Base-by-base conservation (phyloP, 2,329 filamentous ascomycete genomes). In the Anisogramma anomala region DNA sequence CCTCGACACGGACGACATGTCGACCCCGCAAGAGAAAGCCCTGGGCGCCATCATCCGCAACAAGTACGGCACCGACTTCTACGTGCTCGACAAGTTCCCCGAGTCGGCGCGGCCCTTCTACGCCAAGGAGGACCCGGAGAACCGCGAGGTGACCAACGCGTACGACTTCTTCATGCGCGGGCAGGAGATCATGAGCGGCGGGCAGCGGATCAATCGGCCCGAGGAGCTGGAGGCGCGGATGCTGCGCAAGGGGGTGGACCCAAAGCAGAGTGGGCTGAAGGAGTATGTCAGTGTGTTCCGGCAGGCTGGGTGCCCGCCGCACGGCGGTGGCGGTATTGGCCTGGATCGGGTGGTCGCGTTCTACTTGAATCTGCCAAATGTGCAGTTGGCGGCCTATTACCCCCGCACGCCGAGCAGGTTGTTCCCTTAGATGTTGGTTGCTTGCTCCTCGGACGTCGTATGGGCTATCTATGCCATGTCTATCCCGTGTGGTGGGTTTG, bases 31-130 rank as follows among this genome's bases (percentile, higher is more conserved):
- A 56, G 84, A 91, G 61, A 88, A 88, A 65, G 84, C 82, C n/a
- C 79, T 96, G 7, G 91, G 91, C 43, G 79, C 78, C 19, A 71
- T 96, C 35, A 77, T 96, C 50, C 81, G 84, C 43, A 73, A 84
- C 53, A 95, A 94, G 66, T 94, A 82, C 72, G 76, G 82, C 58
- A 91, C 87, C 46, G 91, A 98, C 66, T 96, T 96, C 67, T 96
- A 94, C 67, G 81, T 93, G 17, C 74, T 98, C 48, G 89, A 96
- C 69, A 91, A 96, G 65, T 98, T 94, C 71, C 91, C 91, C 33
- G 79, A 91, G 61, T 69, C 71, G 27, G 84, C 91, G 15, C 77
- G 91, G 22, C 89, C 89, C 4, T 94, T 94, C 64, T 96, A 95
- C 64, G 87, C 89, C 47, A 85, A 89, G 67, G 78, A 84, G 40